Conservation (phyloP, 2,329 filamentous ascomycete genomes). For the Zymoseptoria ardabiliae region DNA sequence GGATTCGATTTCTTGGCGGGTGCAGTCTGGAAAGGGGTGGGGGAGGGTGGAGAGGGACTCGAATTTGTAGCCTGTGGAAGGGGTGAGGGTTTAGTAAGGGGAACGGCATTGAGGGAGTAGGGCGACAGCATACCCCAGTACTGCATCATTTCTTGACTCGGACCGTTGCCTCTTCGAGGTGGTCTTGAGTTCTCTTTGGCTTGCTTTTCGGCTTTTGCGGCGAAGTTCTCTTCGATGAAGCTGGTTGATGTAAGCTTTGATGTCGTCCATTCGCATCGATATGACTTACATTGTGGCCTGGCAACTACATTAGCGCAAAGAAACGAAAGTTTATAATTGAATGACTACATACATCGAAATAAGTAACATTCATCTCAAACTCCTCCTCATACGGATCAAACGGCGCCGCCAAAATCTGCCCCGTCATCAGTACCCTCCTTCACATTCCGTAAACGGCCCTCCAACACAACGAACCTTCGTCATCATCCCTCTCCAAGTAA, state of each 20-base stretch:
- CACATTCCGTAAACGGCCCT: background rate
- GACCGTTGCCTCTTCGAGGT: constrained; percentile 2
- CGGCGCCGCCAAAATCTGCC: constrained; percentile 75
- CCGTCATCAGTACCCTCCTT: background rate
- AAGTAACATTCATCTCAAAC: constrained; percentile 95
- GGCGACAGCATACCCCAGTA: constrained; percentile 65
- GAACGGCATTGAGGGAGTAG: too few relatives aligned
- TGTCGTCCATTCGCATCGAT: background rate
- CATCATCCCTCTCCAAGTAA: constrained; percentile 98
- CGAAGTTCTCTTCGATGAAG: constrained; percentile 88
- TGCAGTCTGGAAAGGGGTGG: constrained; percentile 62
- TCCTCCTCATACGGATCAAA: constrained; percentile 70
- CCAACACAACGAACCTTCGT: constrained; percentile 61
- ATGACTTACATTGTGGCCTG: constrained; percentile 26
- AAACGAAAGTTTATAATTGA: background rate
- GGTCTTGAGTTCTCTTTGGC: constrained; percentile 30
- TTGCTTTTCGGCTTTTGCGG: constrained; percentile 58
- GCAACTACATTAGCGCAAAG: constrained; percentile 3
- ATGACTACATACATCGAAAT: constrained; percentile 63
- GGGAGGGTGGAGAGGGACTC: constrained; percentile 77
- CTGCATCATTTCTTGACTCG: constrained; percentile 69
- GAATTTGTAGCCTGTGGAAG: constrained; percentile 77
- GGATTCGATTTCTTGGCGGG: constrained; percentile 69
- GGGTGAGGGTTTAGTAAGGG: too few relatives aligned
- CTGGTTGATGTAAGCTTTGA: constrained; percentile 36